Evolutionary conservation across 106 monocot species (phyloP).

Genomic region (Dioscorea dumetorum): DNA sequence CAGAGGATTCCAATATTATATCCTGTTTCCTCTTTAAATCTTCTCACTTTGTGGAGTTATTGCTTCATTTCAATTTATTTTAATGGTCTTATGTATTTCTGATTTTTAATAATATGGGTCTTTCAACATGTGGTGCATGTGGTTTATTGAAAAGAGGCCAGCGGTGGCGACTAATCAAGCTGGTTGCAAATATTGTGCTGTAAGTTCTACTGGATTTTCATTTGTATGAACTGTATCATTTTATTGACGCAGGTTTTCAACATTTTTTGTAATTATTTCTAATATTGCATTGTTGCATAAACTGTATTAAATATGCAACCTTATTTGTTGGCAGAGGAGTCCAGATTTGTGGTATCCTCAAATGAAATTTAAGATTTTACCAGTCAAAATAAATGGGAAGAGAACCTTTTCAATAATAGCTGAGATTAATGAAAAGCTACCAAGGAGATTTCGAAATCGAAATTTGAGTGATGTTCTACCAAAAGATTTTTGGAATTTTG

Average conservation of each 20-base stretch:
- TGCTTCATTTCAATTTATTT: no score
- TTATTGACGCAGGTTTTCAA: background rate
- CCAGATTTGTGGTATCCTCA: slow-evolving; percentile 41
- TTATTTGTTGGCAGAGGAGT: slow-evolving; percentile 14
- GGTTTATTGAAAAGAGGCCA: background rate
- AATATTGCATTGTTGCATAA: background rate
- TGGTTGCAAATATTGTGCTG: slow-evolving; percentile 70
- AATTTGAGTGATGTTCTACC: slow-evolving; percentile 35
- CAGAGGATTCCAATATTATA: no score
- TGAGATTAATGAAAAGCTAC: slow-evolving; percentile 44
- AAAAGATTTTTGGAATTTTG: slow-evolving; percentile 64
- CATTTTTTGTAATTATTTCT: background rate
- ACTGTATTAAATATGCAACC: background rate
- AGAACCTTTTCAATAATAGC: slow-evolving; percentile 36
- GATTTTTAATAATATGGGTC: background rate
- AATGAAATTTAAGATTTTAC: slow-evolving; percentile 47
- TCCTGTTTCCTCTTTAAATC: no score
- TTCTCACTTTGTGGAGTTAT: no score
- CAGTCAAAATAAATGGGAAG: slow-evolving; percentile 26
- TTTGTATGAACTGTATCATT: background rate
- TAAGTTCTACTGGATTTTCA: slow-evolving; percentile 25
- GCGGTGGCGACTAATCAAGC: slow-evolving; percentile 12
- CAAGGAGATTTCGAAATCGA: slow-evolving; percentile 33
- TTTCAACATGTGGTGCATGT: background rate
- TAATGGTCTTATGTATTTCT: no score